A percentile compares a stretch with the other conserved stretches of the same genome.
phyloP scores from a whole-genome alignment of 2,329 filamentous ascomycete species.

The Verticillium klebahnii region DNA sequence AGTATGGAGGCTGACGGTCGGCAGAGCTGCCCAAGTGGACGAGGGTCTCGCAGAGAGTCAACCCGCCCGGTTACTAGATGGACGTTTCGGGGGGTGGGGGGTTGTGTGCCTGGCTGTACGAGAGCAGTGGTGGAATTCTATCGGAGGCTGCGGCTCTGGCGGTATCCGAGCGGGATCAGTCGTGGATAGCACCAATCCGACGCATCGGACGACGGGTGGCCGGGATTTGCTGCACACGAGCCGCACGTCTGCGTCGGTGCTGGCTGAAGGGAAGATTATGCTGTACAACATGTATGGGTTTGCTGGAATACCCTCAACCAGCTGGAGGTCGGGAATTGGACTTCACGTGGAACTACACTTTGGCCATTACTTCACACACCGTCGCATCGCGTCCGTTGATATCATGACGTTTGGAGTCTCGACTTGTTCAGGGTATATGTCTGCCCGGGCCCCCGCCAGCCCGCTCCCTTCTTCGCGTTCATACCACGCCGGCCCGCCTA shows the following conservation, averaged over 20 bases:
- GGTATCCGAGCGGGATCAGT: neutral
- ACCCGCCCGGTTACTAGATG: conserved; percentile 84
- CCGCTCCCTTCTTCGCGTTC: neutral
- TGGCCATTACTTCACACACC: neutral
- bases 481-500: neutral
- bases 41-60: conserved; percentile 86
- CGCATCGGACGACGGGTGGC: neutral
- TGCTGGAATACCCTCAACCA: neutral
- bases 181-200: neutral
- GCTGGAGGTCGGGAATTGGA: neutral
- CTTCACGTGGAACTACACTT: neutral
- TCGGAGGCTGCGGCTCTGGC: neutral
- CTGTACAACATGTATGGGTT: neutral
- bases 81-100: neutral
- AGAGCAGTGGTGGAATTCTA: neutral
- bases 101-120: neutral
- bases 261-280: neutral
- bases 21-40: conserved; percentile 88
- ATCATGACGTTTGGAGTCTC: neutral
- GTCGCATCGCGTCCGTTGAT: neutral
- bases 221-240: neutral
- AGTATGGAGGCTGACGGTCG: neutral
- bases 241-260: neutral
- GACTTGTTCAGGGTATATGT: neutral
- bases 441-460: neutral